Evolutionary conservation across 345 rosid species (phyloP).

Genomic region (Citrus glauca): DNA sequence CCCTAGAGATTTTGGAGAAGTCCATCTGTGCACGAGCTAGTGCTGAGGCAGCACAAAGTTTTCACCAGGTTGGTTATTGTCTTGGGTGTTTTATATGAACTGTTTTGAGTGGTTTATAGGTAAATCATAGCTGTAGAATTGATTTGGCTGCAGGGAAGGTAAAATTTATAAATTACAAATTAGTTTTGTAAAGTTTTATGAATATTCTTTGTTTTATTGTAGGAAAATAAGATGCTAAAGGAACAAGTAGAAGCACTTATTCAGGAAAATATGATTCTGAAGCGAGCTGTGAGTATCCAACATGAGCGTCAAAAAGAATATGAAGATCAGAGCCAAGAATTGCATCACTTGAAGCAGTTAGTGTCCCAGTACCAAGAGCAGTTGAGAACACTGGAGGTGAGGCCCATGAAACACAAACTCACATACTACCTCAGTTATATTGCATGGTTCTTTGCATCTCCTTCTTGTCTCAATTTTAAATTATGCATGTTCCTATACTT

Average conservation of each 20-base stretch:
- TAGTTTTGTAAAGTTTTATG: background rate
- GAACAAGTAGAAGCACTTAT: slow-evolving; percentile 66
- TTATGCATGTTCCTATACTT: background rate
- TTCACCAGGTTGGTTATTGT: slow-evolving; percentile 42
- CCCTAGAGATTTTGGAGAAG: slow-evolving; percentile 72
- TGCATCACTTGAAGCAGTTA: slow-evolving; percentile 72
- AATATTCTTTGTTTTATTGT: background rate
- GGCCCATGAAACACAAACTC: slow-evolving; percentile 5
- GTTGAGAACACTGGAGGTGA: slow-evolving; percentile 76
- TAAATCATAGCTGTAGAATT: background rate
- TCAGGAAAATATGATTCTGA: slow-evolving; percentile 67
- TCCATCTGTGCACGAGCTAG: slow-evolving; percentile 60
- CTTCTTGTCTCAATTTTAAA: background rate
- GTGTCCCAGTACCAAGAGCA: slow-evolving; percentile 81
- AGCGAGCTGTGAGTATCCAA: slow-evolving; percentile 77
- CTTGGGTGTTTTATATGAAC: background rate
- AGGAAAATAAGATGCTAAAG: slow-evolving; percentile 69
- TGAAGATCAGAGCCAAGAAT: slow-evolving; percentile 57
- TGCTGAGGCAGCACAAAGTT: slow-evolving; percentile 48
- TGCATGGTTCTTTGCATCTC: background rate
- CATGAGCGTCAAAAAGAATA: slow-evolving; percentile 74
- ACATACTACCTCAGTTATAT: background rate
- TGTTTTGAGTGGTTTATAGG: background rate
- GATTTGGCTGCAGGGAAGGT: background rate
- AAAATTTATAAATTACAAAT: background rate